phyloP scores from a whole-genome alignment of 75 land plant genomes.

The Ceratopteris richardii region DNA sequence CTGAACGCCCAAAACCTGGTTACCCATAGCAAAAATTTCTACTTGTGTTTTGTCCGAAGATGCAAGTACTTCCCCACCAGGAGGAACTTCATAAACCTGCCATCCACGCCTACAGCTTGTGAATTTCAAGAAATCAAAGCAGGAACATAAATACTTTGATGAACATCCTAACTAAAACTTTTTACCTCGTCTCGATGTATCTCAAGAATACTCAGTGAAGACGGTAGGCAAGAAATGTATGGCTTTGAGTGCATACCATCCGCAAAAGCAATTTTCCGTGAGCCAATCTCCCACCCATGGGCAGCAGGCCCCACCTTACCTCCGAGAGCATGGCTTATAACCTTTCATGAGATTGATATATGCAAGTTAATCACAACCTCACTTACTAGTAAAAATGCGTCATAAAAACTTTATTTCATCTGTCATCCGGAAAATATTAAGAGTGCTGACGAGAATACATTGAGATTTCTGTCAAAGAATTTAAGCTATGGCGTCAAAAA shows the following conservation, averaged over 20 bases:
- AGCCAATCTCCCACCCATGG: slow-evolving; percentile 81
- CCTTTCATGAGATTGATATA: slow-evolving; percentile 23
- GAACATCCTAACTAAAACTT: too few relatives aligned
- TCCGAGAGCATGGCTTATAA: slow-evolving; percentile 74
- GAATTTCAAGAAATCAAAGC: too few relatives aligned
- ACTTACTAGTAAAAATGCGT: too few relatives aligned
- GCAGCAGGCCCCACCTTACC: slow-evolving; percentile 62
- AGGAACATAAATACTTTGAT: too few relatives aligned
- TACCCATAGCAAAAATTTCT: slow-evolving; percentile 61
- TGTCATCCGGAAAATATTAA: too few relatives aligned
- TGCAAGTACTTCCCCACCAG: slow-evolving; percentile 47
- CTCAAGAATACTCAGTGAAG: slow-evolving; percentile 37
- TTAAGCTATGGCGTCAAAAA: too few relatives aligned
- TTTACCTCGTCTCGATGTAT: slow-evolving; percentile 64
- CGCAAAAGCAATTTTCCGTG: slow-evolving; percentile 30
- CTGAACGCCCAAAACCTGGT: slow-evolving; percentile 73
- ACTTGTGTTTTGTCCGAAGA: slow-evolving; percentile 52
- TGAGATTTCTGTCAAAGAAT: too few relatives aligned
- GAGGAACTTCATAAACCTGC: slow-evolving; percentile 55
- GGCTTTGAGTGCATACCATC: slow-evolving; percentile 24
- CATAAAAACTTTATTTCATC: too few relatives aligned
- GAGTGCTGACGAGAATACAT: too few relatives aligned
- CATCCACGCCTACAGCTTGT: too few relatives aligned
- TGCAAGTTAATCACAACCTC: too few relatives aligned
- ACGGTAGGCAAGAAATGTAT: slow-evolving; percentile 40